Percentiles rank a stretch among this genome's conserved stretches.
Conservation (phyloP, 441 rosid genomes). For the Daphne laureola region DNA sequence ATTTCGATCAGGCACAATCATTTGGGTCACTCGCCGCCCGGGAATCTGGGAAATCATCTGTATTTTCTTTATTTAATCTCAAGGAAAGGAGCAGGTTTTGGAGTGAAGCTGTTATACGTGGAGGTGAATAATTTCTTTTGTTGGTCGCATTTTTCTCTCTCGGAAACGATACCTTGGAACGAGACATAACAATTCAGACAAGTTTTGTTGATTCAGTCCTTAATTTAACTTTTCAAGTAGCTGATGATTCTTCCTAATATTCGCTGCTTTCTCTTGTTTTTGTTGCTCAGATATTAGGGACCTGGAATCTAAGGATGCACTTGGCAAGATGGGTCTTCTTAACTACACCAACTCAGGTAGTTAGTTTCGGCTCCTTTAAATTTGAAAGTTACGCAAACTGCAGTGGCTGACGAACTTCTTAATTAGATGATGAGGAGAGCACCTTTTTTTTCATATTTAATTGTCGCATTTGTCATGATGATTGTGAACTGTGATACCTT, state of each 20-base stretch:
- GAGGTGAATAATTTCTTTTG: constrained; percentile 27
- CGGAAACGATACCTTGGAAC: no score
- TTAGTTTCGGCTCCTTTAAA: constrained; percentile 9
- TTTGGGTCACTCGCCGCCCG: constrained; percentile 32
- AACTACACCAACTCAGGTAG: constrained; percentile 88
- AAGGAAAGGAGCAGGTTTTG: constrained; percentile 82
- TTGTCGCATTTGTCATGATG: neutral
- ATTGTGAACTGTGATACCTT: neutral
- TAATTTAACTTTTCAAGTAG: neutral
- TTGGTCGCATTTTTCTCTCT: neutral
- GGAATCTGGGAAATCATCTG: constrained; percentile 41
- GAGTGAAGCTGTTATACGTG: constrained; percentile 82
- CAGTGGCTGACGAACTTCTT: no score
- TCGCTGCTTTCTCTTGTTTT: constrained; percentile 1
- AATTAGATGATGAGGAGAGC: no score
- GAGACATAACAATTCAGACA: neutral
- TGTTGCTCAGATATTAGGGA: constrained; percentile 77
- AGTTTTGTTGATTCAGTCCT: neutral
- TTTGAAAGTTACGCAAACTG: no score
- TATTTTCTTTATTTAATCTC: constrained; percentile 87
- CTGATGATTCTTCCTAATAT: neutral
- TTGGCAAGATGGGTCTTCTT: constrained; percentile 39
- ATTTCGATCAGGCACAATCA: constrained; percentile 29
- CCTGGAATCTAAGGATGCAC: constrained; percentile 43
- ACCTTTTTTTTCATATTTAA: no score